Conservation (phyloP, 192 early-diverging fungal genomes). For the Funneliformis mosseae region DNA sequence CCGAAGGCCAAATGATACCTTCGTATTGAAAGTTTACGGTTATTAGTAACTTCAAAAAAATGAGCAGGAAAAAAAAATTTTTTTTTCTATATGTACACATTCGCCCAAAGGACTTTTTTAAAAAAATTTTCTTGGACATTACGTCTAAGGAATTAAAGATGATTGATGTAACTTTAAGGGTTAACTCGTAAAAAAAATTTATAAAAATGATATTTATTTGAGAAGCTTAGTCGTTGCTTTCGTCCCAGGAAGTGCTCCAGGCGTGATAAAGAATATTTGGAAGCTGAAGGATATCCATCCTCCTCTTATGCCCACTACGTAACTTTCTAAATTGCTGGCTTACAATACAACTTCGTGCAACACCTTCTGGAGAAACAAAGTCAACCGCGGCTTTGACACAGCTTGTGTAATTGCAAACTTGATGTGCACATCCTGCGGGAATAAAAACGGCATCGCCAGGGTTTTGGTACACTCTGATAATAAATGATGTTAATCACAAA, state of each 20-base stretch:
- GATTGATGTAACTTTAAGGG: background rate
- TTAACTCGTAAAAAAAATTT: background rate
- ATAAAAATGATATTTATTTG: background rate
- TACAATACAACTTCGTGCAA: constrained; percentile 48
- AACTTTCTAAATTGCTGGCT: constrained; percentile 56
- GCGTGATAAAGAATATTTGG: constrained; percentile 46
- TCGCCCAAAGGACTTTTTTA: too few relatives aligned
- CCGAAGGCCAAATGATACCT: too few relatives aligned
- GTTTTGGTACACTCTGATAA: constrained; percentile 58
- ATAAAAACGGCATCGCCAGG: constrained; percentile 78
- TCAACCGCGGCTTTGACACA: constrained; percentile 74
- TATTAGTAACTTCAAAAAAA: too few relatives aligned
- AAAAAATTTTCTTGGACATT: background rate
- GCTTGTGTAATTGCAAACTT: constrained; percentile 68
- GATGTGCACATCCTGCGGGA: constrained; percentile 76
- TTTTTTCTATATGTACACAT: too few relatives aligned
- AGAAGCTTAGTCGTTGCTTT: background rate
- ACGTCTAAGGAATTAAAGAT: background rate
- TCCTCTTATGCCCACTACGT: constrained; percentile 38
- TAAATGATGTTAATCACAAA: background rate
- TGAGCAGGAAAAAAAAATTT: too few relatives aligned
- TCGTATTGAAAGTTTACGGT: too few relatives aligned
- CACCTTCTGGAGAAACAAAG: constrained; percentile 67
- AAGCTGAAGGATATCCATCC: constrained; percentile 56
- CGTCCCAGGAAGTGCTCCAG: constrained; percentile 14